Evolutionary conservation across 129 eudicot genomes (phyloP).

Genomic region (Lactuca saligna): DNA sequence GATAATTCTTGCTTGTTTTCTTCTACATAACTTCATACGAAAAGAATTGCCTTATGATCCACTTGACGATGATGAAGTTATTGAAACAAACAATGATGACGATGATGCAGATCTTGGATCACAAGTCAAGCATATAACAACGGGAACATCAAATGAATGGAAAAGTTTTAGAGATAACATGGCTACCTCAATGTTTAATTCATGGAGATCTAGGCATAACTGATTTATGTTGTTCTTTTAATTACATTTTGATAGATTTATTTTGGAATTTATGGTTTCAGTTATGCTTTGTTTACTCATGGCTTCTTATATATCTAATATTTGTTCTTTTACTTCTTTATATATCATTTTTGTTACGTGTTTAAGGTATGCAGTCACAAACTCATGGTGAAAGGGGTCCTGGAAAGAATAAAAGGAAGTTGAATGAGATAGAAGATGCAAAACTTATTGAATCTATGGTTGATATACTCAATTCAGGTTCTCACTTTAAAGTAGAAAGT

Average conservation of each 20-base stretch:
- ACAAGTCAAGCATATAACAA: background rate
- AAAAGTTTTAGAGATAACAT: background rate
- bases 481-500: background rate
- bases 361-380: too few species aligned
- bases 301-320: background rate
- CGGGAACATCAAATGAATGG: background rate
- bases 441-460: background rate
- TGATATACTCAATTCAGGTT: background rate
- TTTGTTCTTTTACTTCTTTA: too few species aligned
- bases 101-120: background rate
- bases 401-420: too few species aligned
- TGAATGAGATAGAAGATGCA: too few species aligned
- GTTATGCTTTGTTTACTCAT: background rate
- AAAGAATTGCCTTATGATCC: too few species aligned
- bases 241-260: background rate
- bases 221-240: background rate
- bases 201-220: background rate
- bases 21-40: too few species aligned
- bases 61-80: too few species aligned
- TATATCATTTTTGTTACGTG: too few species aligned
- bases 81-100: background rate
- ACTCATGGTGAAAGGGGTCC: too few species aligned
- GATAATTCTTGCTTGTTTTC: too few species aligned
- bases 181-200: background rate
- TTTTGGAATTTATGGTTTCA: background rate